A percentile compares a stretch with the other conserved stretches of the same genome.
Evolutionary conservation across 2,329 filamentous ascomycete genomes (phyloP).

Genomic region (Trichoderma brevicompactum): DNA sequence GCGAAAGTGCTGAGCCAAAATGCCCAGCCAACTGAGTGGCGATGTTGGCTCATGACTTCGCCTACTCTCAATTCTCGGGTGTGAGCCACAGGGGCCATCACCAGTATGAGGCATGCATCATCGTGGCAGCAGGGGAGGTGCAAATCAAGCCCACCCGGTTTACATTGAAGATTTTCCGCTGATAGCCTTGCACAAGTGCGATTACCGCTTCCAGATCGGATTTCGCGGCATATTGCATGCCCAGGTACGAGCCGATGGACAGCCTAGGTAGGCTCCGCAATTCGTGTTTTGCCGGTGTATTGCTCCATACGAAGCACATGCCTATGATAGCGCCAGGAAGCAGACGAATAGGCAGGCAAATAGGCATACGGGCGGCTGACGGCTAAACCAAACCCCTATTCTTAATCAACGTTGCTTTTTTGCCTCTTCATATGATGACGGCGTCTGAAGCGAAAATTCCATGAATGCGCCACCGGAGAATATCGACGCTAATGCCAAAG

Average conservation of each 20-base stretch:
- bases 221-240: conserved; percentile 10
- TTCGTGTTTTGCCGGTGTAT: neutral
- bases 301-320: neutral
- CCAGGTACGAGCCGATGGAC: neutral
- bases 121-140: neutral
- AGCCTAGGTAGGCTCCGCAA: neutral
- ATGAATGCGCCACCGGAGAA: conserved; percentile 20
- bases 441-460: neutral
- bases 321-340: neutral
- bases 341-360: neutral
- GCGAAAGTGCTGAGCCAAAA: conserved; percentile 10
- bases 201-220: conserved; percentile 12
- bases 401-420: neutral
- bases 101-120: neutral
- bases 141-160: neutral
- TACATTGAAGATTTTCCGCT: neutral
- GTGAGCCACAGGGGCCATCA: neutral
- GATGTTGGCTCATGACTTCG: neutral
- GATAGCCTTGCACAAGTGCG: neutral
- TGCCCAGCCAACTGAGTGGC: neutral
- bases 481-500: conserved; percentile 25
- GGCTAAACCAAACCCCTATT: neutral
- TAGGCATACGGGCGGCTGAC: neutral
- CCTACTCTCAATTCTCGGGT: neutral
- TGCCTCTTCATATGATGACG: neutral